Percentiles rank a stretch among this genome's conserved stretches.
Conservation (phyloP, 2,329 filamentous ascomycete species). For the Aspergillus persii region DNA sequence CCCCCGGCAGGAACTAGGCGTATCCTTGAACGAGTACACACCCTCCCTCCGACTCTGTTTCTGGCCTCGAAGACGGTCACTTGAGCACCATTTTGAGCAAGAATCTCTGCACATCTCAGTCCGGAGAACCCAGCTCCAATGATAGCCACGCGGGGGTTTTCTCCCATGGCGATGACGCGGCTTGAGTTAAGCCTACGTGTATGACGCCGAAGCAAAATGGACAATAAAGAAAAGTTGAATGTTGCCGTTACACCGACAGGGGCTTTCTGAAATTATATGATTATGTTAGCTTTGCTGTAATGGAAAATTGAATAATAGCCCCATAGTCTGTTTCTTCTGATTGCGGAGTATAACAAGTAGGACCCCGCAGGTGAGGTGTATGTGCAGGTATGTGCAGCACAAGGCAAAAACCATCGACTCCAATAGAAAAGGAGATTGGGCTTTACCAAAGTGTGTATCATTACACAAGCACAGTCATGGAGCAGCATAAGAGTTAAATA, state of each 20-base stretch:
- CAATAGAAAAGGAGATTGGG: background rate
- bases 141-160: slow-evolving; percentile 53
- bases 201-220: background rate
- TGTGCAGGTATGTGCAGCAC: background rate
- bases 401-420: background rate
- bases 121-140: slow-evolving; percentile 62
- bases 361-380: background rate
- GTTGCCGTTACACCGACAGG: background rate
- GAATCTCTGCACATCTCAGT: slow-evolving; percentile 57
- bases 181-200: background rate
- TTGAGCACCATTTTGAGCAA: slow-evolving; percentile 53
- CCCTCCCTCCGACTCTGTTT: slow-evolving; percentile 58
- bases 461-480: background rate
- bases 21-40: slow-evolving; percentile 28
- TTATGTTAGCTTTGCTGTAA: background rate
- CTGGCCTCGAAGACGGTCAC: slow-evolving; percentile 62
- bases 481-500: background rate
- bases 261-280: background rate
- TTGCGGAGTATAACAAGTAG: background rate
- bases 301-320: background rate
- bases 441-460: background rate
- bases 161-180: slow-evolving; percentile 28
- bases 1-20: background rate
- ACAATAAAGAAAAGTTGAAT: background rate
- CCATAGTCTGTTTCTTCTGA: background rate